These are phyloP conservation scores for Carex cristatella DNA, from an alignment of 176 grass and related monocot genomes.

Conservation along the genomic window DNA sequence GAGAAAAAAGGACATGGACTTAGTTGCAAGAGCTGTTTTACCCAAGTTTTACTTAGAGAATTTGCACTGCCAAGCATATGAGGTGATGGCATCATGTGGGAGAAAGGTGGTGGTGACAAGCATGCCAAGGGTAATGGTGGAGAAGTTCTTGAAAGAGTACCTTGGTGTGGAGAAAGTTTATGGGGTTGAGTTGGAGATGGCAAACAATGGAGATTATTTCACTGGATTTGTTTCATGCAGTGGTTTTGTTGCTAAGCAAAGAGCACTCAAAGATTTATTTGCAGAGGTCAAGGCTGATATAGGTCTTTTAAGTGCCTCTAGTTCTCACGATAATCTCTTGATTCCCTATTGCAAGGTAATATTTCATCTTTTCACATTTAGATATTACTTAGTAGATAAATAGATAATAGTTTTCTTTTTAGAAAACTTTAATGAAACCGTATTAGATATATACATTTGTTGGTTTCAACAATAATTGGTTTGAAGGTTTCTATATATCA, in stretches of 20 bases:
- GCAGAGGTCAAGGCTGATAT: conserved; percentile 32
- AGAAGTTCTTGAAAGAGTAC: conserved; percentile 66
- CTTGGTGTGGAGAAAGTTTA: conserved; percentile 48
- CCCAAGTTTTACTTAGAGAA: conserved; percentile 77
- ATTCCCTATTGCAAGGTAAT: conserved; percentile 63
- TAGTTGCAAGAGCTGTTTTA: conserved; percentile 54
- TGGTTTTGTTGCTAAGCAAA: conserved; percentile 6
- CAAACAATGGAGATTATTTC: conserved; percentile 36
- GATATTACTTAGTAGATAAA: too few relatives aligned
- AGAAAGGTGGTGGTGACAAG: conserved; percentile 50
- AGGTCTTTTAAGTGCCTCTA: conserved; percentile 29
- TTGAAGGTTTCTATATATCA: background rate
- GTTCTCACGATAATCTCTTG: conserved; percentile 26
- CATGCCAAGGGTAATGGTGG: conserved; percentile 59
- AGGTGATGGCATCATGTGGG: conserved; percentile 26
- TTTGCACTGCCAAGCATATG: conserved; percentile 55
- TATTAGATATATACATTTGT: too few relatives aligned
- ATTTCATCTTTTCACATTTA: background rate
- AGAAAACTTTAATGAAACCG: too few relatives aligned
- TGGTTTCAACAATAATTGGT: background rate
- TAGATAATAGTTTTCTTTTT: too few relatives aligned
- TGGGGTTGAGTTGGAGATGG: conserved; percentile 47
- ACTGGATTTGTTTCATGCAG: conserved; percentile 41
- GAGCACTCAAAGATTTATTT: conserved; percentile 24
- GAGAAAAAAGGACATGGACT: conserved; percentile 34